A percentile compares a stretch with the other conserved stretches of the same genome.
Conservation (phyloP, 179 eudicot genomes). For the Silene noctiflora region DNA sequence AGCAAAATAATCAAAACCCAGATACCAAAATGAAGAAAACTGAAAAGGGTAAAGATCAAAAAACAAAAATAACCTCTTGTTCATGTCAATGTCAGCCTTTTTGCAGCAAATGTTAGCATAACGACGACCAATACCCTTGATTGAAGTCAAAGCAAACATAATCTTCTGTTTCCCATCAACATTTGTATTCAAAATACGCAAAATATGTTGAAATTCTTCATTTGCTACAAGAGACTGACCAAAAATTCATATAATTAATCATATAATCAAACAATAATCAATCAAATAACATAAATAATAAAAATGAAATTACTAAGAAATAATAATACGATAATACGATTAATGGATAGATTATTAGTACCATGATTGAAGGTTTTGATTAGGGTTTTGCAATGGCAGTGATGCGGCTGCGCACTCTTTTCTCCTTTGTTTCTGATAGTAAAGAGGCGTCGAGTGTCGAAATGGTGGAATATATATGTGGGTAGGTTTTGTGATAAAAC, state of each 20-base stretch:
- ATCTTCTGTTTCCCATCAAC: conserved; percentile 94
- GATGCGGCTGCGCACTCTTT: neutral
- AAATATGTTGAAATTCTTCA: conserved; percentile 66
- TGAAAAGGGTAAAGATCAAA: neutral
- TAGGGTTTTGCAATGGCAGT: neutral
- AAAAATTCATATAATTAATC: neutral
- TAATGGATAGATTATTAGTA: neutral
- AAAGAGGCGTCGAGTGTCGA: neutral
- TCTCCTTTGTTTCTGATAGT: neutral
- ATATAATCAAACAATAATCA: neutral
- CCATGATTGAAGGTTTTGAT: neutral
- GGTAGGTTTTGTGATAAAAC: neutral
- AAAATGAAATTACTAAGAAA: neutral
- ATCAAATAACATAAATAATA: neutral
- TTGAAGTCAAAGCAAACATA: conserved; percentile 87
- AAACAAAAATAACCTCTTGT: conserved; percentile 48
- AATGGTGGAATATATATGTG: neutral
- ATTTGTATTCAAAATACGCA: conserved; percentile 77
- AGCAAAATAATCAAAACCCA: neutral
- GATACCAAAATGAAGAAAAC: neutral
- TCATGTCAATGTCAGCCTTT: conserved; percentile 85
- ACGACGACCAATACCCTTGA: conserved; percentile 92
- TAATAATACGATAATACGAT: neutral
- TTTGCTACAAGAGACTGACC: conserved; percentile 54
- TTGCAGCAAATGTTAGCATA: conserved; percentile 85